Conservation (phyloP, 2,329 filamentous ascomycete genomes). For the Byssochlamys sp. region DNA sequence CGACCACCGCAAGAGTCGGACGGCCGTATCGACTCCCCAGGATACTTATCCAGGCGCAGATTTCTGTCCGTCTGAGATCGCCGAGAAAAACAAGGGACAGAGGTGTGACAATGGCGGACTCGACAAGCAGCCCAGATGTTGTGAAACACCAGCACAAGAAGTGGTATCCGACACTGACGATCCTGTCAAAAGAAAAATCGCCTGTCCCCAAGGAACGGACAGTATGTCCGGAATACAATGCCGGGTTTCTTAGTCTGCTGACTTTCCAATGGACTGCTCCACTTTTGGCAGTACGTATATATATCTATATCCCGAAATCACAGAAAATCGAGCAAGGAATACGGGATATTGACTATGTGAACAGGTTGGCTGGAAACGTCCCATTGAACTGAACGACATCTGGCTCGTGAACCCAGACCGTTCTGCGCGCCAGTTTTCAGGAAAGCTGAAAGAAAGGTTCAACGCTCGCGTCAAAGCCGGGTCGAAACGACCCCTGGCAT, state of each 20-base stretch:
- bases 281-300: slow-evolving; percentile 58
- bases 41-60: neutral
- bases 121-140: neutral
- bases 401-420: slow-evolving; percentile 73
- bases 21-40: neutral
- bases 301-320: neutral
- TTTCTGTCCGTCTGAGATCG: neutral
- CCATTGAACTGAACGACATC: slow-evolving; percentile 69
- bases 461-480: slow-evolving; percentile 55
- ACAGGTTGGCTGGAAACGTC: slow-evolving; percentile 69
- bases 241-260: slow-evolving; percentile 61
- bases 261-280: slow-evolving; percentile 81
- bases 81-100: neutral
- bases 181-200: slow-evolving; percentile 22
- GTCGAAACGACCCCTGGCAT: slow-evolving; percentile 61
- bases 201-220: slow-evolving; percentile 43
- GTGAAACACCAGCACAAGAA: neutral
- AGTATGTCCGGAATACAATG: slow-evolving; percentile 58
- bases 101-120: neutral
- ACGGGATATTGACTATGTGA: slow-evolving; percentile 5
- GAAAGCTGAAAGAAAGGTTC: slow-evolving; percentile 57
- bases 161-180: neutral
- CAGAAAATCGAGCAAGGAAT: neutral
- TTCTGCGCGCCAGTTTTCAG: slow-evolving; percentile 56
- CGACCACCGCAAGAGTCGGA: neutral